These are phyloP conservation scores for Furculomyces boomerangus DNA, from an alignment of 371 early-diverging fungal genomes.

Conservation along the genomic window DNA sequence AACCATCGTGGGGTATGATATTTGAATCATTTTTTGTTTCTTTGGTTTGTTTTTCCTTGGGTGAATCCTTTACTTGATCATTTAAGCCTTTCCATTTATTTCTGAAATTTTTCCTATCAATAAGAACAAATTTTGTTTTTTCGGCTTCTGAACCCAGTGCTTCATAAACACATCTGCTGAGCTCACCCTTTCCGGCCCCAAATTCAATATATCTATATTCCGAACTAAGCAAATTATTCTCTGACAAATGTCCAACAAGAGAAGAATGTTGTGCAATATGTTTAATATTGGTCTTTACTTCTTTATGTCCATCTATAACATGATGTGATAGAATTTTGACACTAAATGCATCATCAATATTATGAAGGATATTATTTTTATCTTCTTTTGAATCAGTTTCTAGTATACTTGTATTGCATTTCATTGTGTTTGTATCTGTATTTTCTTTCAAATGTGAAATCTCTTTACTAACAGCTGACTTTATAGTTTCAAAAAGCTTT, in stretches of 20 bases:
- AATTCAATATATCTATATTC: constrained; percentile 54
- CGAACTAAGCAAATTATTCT: constrained; percentile 30
- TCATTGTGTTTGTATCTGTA: too few relatives aligned
- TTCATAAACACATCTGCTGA: constrained; percentile 7
- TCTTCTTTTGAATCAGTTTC: too few relatives aligned
- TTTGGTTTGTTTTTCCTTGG: not conserved
- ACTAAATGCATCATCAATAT: too few relatives aligned
- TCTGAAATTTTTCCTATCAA: constrained; percentile 63
- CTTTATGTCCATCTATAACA: constrained; percentile 26
- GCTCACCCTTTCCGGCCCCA: constrained; percentile 57
- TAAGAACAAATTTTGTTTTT: constrained; percentile 32
- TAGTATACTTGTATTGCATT: too few relatives aligned
- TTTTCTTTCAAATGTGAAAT: too few relatives aligned
- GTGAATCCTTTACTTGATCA: not conserved
- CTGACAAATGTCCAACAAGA: constrained; percentile 54
- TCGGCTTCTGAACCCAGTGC: constrained; percentile 1
- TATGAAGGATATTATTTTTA: too few relatives aligned
- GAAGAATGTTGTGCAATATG: constrained; percentile 63
- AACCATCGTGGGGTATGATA: not conserved
- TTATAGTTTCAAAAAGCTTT: too few relatives aligned
- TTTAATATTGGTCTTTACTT: constrained; percentile 27
- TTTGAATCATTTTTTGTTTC: constrained; percentile 4
- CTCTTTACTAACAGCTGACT: too few relatives aligned
- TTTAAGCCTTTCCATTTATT: constrained; percentile 25
- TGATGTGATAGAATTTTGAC: too few relatives aligned